A percentile compares a stretch with the other conserved stretches of the same genome.
Evolutionary conservation across 1,139 yeast species (phyloP).

Genomic region (Taphrina confusa): DNA sequence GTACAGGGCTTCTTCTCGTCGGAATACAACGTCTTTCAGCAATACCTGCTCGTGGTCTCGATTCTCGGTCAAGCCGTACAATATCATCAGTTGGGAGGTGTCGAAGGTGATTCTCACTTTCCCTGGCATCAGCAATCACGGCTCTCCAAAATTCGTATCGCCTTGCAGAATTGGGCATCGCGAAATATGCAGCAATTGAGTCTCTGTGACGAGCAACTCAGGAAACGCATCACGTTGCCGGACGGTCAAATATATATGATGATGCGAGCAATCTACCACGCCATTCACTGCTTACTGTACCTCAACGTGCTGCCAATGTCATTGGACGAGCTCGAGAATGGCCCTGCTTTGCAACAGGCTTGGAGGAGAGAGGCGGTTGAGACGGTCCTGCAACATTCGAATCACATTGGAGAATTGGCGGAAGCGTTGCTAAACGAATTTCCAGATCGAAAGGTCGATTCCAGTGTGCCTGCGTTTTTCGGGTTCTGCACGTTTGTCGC

Average conservation of each 20-base stretch:
- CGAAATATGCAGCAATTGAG: conserved; percentile 2
- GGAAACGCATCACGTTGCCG: background rate
- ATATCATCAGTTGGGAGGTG: conserved; percentile 10
- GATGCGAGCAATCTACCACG: conserved; percentile 9
- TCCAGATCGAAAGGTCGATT: conserved; percentile 1
- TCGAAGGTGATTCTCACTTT: conserved; percentile 5
- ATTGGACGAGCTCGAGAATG: background rate
- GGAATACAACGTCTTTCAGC: background rate
- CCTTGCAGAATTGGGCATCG: conserved; percentile 7
- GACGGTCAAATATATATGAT: background rate
- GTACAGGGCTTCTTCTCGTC: conserved; percentile 3
- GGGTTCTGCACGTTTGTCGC: conserved; percentile 2
- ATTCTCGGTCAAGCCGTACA: conserved; percentile 8
- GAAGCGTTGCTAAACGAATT: background rate
- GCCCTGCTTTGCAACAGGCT: conserved; percentile 1
- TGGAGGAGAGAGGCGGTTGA: conserved; percentile 8
- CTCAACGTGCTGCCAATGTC: conserved; percentile 1
- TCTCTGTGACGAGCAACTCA: background rate
- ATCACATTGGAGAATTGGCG: conserved; percentile 2
- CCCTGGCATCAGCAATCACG: conserved; percentile 14
- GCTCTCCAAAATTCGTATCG: background rate
- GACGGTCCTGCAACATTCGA: conserved; percentile 8
- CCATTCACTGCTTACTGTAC: background rate
- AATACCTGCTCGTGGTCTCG: background rate
- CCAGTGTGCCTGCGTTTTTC: conserved; percentile 6